Evolutionary conservation across 2,329 filamentous ascomycete genomes (phyloP).

Genomic region (Hypoxylon sp.): DNA sequence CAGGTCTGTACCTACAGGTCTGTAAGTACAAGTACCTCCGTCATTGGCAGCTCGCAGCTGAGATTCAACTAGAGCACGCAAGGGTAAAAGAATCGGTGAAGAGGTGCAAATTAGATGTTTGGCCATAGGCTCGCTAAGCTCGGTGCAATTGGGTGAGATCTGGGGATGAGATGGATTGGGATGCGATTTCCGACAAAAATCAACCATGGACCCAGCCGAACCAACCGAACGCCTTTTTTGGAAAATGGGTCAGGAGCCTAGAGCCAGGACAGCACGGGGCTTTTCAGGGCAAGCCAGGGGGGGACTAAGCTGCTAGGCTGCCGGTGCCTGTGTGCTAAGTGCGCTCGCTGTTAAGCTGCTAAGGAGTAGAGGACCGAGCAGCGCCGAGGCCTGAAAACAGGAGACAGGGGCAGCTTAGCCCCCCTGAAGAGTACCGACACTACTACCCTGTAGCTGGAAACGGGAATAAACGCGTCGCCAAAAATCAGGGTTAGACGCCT

Average conservation of each 20-base stretch:
- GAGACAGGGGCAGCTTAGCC: slow-evolving; percentile 7
- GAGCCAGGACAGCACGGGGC: no score
- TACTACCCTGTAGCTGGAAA: no score
- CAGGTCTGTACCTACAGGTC: no score
- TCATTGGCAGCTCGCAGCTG: neutral
- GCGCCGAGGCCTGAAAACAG: no score
- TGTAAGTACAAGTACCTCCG: no score
- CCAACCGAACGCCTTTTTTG: slow-evolving; percentile 10
- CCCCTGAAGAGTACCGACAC: no score
- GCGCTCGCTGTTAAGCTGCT: no score
- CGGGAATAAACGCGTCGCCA: slow-evolving; percentile 18
- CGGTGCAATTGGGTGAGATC: slow-evolving; percentile 36
- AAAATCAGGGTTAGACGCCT: slow-evolving; percentile 13
- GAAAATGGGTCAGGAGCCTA: neutral
- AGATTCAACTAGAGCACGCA: slow-evolving; percentile 10
- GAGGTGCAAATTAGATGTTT: slow-evolving; percentile 36
- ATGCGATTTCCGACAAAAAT: slow-evolving; percentile 23
- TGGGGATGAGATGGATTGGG: no score
- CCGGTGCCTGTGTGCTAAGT: no score
- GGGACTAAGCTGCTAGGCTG: no score
- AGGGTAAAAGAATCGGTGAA: slow-evolving; percentile 41
- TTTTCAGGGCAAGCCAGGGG: slow-evolving; percentile 5
- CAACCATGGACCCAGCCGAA: slow-evolving; percentile 27
- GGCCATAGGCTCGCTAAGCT: slow-evolving; percentile 15
- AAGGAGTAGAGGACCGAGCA: no score